A percentile compares a stretch with the other conserved stretches of the same genome.
Evolutionary conservation across 2,329 filamentous ascomycete genomes (phyloP).

Genomic region (Trichophyton simii): DNA sequence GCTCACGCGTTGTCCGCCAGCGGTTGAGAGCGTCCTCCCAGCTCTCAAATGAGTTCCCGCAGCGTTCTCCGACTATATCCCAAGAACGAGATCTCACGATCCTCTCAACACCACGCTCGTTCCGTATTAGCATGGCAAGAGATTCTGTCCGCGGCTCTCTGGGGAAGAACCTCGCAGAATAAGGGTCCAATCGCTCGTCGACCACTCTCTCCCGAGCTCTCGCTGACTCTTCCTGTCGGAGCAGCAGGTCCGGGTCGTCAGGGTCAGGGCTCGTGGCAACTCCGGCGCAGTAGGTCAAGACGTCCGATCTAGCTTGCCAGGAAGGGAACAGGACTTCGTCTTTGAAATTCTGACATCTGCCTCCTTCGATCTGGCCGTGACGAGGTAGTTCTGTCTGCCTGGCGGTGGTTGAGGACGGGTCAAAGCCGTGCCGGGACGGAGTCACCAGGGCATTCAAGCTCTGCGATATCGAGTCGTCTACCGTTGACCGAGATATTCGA

Average conservation of each 20-base stretch:
- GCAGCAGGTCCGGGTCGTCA: constrained; percentile 63
- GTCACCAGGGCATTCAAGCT: constrained; percentile 82
- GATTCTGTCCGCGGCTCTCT: constrained; percentile 66
- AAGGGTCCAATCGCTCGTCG: constrained; percentile 83
- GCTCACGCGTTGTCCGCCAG: constrained; percentile 41
- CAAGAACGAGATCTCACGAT: constrained; percentile 71
- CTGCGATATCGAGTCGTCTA: constrained; percentile 89
- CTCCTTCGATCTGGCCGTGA: constrained; percentile 44
- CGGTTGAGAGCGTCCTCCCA: constrained; percentile 54
- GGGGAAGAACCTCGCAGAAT: constrained; percentile 66
- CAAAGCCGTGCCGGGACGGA: constrained; percentile 59
- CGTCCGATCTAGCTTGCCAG: constrained; percentile 72
- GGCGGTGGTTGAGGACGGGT: constrained; percentile 61
- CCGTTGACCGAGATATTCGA: constrained; percentile 64
- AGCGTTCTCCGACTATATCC: constrained; percentile 64
- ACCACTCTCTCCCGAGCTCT: constrained; percentile 61
- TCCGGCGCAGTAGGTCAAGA: constrained; percentile 76
- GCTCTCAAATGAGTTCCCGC: constrained; percentile 44
- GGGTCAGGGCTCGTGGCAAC: constrained; percentile 82
- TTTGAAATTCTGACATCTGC: constrained; percentile 60
- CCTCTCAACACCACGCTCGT: constrained; percentile 61
- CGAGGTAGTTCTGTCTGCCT: constrained; percentile 42
- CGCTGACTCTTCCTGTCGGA: constrained; percentile 57
- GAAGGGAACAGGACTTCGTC: constrained; percentile 69
- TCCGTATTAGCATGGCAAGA: constrained; percentile 57